Conservation (phyloP, 192 early-diverging fungal genomes). For the Podila verticillata region DNA sequence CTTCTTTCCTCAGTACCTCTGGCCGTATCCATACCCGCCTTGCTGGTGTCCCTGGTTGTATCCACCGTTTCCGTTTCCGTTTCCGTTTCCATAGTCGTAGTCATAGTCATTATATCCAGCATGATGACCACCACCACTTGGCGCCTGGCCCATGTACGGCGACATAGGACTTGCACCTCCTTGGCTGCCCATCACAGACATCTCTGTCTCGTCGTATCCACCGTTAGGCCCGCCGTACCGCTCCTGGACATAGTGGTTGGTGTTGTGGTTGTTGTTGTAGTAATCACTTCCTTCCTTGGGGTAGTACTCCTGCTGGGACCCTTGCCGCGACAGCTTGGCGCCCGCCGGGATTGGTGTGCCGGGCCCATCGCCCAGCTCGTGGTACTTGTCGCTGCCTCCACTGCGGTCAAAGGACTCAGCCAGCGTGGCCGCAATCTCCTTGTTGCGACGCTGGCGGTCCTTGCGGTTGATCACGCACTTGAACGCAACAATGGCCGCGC, state of each 20-base stretch:
- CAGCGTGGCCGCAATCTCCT: slow-evolving; percentile 44
- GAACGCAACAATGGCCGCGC: slow-evolving; percentile 31
- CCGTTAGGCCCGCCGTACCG: slow-evolving; percentile 35
- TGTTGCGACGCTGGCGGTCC: slow-evolving; percentile 27
- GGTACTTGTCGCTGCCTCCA: slow-evolving; percentile 21
- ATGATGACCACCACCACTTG: slow-evolving; percentile 20
- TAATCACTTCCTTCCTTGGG: slow-evolving; percentile 13
- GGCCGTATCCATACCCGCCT: slow-evolving; percentile 8
- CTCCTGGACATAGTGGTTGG: slow-evolving; percentile 37
- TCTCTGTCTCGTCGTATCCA: slow-evolving; percentile 41
- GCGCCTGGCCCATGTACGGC: slow-evolving; percentile 17
- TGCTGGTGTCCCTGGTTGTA: not conserved
- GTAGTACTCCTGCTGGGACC: slow-evolving; percentile 40
- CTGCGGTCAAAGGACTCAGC: slow-evolving; percentile 36
- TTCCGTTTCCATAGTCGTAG: not conserved
- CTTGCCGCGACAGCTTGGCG: slow-evolving; percentile 31
- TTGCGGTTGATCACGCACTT: slow-evolving; percentile 18
- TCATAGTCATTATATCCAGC: slow-evolving; percentile 39
- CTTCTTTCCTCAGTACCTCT: not conserved
- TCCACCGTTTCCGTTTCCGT: not conserved
- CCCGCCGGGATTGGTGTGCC: not conserved
- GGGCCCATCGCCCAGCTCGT: slow-evolving; percentile 35
- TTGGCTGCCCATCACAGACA: slow-evolving; percentile 34
- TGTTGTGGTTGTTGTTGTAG: too few species aligned
- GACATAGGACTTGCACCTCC: slow-evolving; percentile 11